phyloP scores from a whole-genome alignment of 192 early-diverging fungal species.

The Gamsiella multidivaricata region DNA sequence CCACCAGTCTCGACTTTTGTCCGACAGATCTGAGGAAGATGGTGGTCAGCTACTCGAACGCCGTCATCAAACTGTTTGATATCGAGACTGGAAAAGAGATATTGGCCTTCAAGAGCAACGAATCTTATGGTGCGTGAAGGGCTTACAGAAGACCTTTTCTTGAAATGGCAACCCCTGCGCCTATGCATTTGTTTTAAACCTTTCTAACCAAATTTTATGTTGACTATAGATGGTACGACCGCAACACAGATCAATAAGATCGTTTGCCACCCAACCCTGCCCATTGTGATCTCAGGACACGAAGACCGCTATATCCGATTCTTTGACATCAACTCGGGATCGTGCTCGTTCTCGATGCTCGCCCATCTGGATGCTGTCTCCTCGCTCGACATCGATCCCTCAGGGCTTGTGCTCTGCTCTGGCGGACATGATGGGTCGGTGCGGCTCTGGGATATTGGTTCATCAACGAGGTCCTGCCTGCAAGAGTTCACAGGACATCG shows the following conservation, averaged over 20 bases:
- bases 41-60: constrained; percentile 73
- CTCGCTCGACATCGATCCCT: constrained; percentile 70
- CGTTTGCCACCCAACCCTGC: constrained; percentile 77
- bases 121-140: constrained; percentile 66
- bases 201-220: too few species aligned
- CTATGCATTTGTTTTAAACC: too few species aligned
- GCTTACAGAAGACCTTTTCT: too few species aligned
- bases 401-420: constrained; percentile 65
- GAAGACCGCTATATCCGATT: constrained; percentile 81
- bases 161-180: too few species aligned
- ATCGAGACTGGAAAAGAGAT: constrained; percentile 79
- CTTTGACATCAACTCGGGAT: constrained; percentile 77
- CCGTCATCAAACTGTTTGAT: constrained; percentile 76
- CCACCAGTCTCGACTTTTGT: constrained; percentile 78
- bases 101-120: constrained; percentile 65
- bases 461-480: constrained; percentile 65
- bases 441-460: constrained; percentile 79
- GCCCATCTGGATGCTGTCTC: constrained; percentile 78
- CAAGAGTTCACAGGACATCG: constrained; percentile 81
- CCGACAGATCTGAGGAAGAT: constrained; percentile 67
- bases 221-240: constrained; percentile 64
- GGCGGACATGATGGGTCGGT: constrained; percentile 80
- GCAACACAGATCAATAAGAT: constrained; percentile 82
- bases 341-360: constrained; percentile 70
- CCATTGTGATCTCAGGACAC: constrained; percentile 77